Evolutionary conservation across 2,329 filamentous ascomycete genomes (phyloP).

Genomic region (Fusarium redolens): DNA sequence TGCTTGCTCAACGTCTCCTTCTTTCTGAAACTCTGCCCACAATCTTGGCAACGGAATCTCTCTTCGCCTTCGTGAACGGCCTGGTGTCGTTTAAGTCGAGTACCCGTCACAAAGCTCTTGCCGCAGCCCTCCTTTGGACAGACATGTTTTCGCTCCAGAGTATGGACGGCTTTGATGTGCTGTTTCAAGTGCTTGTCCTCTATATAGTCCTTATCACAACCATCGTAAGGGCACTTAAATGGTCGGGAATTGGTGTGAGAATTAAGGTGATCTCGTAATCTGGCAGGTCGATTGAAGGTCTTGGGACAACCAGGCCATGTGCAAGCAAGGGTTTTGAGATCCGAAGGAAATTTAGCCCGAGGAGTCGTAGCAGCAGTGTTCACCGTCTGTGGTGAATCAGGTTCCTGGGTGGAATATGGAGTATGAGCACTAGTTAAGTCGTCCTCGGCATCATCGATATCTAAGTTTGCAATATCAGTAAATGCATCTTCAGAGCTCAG

Average conservation of each 20-base stretch:
- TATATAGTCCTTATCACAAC: constrained; percentile 85
- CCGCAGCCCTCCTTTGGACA: constrained; percentile 80
- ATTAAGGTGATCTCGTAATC: constrained; percentile 81
- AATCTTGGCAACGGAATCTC: constrained; percentile 79
- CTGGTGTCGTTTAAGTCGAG: constrained; percentile 79
- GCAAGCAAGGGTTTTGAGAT: constrained; percentile 81
- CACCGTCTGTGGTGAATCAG: constrained; percentile 47
- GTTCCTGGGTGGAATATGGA: constrained; percentile 49
- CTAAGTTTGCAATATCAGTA: constrained; percentile 31
- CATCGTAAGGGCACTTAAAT: constrained; percentile 75
- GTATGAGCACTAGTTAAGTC: constrained; percentile 48
- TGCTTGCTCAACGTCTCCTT: constrained; percentile 87
- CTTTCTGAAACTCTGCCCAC: constrained; percentile 85
- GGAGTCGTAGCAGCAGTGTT: constrained; percentile 54
- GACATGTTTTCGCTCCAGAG: constrained; percentile 73
- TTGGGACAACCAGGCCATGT: constrained; percentile 80
- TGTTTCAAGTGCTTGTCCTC: constrained; percentile 88
- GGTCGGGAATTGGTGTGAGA: constrained; percentile 89
- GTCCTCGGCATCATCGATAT: constrained; percentile 50
- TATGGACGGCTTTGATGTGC: constrained; percentile 86
- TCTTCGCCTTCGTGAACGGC: constrained; percentile 81
- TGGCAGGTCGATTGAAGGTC: constrained; percentile 87
- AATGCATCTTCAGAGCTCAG: neutral
- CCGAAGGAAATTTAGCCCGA: constrained; percentile 71
- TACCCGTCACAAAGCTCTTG: constrained; percentile 85